These are phyloP conservation scores for Leccinum arenicola DNA, from an alignment of 768 basidiomycete species.

Conservation along the genomic window DNA sequence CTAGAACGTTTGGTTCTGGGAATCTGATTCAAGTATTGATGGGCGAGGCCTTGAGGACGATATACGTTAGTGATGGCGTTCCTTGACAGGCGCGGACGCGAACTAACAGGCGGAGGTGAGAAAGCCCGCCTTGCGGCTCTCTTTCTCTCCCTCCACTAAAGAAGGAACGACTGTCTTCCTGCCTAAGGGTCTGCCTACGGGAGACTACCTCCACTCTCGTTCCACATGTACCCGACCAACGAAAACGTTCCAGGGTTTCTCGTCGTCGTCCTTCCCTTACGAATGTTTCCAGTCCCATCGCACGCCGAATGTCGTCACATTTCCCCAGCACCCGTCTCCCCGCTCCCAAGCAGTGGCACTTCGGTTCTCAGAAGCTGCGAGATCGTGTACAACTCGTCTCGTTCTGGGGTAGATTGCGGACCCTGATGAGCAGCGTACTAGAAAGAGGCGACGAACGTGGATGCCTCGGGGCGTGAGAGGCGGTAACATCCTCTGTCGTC, in stretches of 20 bases:
- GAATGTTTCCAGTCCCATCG: neutral
- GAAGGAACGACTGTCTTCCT: too few relatives aligned
- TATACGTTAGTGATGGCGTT: neutral
- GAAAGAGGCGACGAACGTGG: neutral
- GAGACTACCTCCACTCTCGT: neutral
- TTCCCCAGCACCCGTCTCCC: neutral
- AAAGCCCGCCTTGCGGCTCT: neutral
- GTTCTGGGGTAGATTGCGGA: constrained; percentile 15
- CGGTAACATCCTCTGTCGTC: neutral
- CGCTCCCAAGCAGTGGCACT: neutral
- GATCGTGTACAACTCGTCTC: neutral
- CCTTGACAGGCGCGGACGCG: neutral
- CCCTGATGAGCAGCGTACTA: neutral
- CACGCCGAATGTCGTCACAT: neutral
- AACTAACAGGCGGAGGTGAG: neutral
- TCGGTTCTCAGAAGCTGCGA: neutral
- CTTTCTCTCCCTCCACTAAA: neutral
- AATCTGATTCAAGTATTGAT: neutral
- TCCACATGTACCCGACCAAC: neutral
- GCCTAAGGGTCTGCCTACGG: too few relatives aligned
- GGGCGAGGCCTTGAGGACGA: neutral
- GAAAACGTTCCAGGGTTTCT: neutral
- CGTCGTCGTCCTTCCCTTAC: neutral
- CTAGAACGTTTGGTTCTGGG: neutral
- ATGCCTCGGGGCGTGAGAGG: constrained; percentile 12